Base-by-base conservation (phyloP, 2,329 filamentous ascomycete genomes). In the Pezicula radicicola region DNA sequence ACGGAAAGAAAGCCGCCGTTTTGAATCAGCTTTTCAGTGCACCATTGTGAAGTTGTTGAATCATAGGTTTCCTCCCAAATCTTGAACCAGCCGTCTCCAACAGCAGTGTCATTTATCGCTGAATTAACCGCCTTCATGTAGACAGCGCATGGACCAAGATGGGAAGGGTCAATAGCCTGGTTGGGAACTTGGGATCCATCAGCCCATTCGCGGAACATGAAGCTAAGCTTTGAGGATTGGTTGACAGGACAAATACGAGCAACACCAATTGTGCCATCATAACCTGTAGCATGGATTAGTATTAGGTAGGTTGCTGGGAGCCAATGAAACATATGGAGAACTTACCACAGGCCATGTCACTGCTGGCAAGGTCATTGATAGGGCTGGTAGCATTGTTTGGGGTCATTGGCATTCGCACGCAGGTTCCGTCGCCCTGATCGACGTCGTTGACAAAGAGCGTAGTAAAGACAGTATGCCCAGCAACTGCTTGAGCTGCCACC, bases 61-160 rank as follows among this genome's bases (percentile, higher is more conserved):
- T 88, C 76, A 68, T 87, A 89, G 43, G 84, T 85, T 48, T 85
- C 77, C 52, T 88, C 79, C 75, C 79, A 89, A 64, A 91, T 80
- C 76, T 91, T 91, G 77, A 91, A 88, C 88, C 88, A 92, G 37
- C 87, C 87, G 47, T 75, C 71, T 4, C 87, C 87, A 21, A 76
- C 71, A 46, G 82, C 82, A 12, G 78, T 67, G 56, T 75, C 72
- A 19, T 64, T 66, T 12, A 70, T 70, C 53, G 84, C 81, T 52
- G 83, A 75, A 57, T 74, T 69, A 1, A 90, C 79, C 62, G 82
- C 81, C 73, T 91, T 91, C 71, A 89, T 74, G 68, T 91, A 91
- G 21, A 91, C 79, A 27, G 86, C 79, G 63, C 87, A 89, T 46
- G 88, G 85, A 0, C 88, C 88, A 65, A 81, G 78, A 68, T 87